Base-by-base conservation (phyloP, 2,329 filamentous ascomycete species). In the Amylocarpus encephaloides region DNA sequence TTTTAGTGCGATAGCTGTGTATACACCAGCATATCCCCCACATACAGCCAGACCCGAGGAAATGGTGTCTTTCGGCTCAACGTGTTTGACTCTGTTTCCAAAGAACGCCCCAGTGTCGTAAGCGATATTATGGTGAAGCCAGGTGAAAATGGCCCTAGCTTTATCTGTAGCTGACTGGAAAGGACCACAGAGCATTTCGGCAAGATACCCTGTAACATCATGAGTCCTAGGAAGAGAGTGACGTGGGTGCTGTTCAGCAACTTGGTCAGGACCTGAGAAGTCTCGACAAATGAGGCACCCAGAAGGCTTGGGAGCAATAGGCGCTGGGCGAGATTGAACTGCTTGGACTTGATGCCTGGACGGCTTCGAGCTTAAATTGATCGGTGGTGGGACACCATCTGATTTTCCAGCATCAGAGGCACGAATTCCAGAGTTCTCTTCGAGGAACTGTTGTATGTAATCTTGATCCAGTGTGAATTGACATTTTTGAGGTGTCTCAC, bases 41-140 rank as follows among this genome's bases (percentile, higher is more conserved):
- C 93, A 98, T 10, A 98, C 93, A 12, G 90, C 91, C 50, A 87
- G 75, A 30, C 93, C 93, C 13, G 78, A 78, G 29, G 82, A 76
- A 10, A 97, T 79, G 1, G 86, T 92, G 30, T 84, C 80, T 32
- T 83, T 79, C 0, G 89, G 85, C 0, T 82, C 85, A 38, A 81
- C 82, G 6, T 78, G 73, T 55, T 82, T 76, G 30, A 95, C 72
- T 42, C 73, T 81, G 33, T 83, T 79, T 50, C 76, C 79, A 64
- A 94, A 94, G 71, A 96, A 95, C 19, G 83, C 78, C 22, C 80
- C 76, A 0, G 82, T 81, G 65, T 97, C 88, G 66, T 97, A 98
- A 42, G 76, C 77, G 51, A 98, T 83, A 61, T 97, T 97, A 68
- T 97, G 84, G 68, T 97, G 92, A 36, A 91, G 82, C 93, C 93